Conservation (phyloP, 345 rosid species). For the Kernera saxatilis region DNA sequence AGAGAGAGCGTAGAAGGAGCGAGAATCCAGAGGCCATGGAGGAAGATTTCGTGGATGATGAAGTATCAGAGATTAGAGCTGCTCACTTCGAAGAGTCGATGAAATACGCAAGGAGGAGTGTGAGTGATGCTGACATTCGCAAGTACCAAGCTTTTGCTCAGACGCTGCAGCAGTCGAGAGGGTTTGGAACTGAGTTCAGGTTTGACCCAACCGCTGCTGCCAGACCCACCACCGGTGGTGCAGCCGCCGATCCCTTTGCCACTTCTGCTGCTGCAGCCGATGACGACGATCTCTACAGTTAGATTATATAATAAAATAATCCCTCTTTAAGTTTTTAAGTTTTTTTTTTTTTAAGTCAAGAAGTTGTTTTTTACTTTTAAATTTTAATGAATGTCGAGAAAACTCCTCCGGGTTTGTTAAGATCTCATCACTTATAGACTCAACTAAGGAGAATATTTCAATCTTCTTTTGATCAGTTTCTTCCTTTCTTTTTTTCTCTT, state of each 20-base stretch:
- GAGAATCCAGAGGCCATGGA: slow-evolving; percentile 96
- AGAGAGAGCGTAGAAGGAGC: slow-evolving; percentile 72
- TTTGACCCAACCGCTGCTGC: slow-evolving; percentile 46
- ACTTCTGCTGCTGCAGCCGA: slow-evolving; percentile 58
- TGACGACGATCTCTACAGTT: slow-evolving; percentile 88
- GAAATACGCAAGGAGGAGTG: slow-evolving; percentile 90
- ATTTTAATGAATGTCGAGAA: not conserved
- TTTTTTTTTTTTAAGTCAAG: not conserved
- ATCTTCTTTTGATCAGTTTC: not conserved
- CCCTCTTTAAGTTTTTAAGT: not conserved
- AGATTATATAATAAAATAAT: slow-evolving; percentile 20
- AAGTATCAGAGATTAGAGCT: slow-evolving; percentile 76
- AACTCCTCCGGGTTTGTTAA: not conserved
- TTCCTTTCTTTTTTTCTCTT: too few relatives aligned
- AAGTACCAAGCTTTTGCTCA: slow-evolving; percentile 97
- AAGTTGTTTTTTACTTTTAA: not conserved
- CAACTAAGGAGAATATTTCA: too few relatives aligned
- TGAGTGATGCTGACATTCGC: slow-evolving; percentile 88
- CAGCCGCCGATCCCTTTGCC: slow-evolving; percentile 64
- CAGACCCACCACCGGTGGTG: slow-evolving; percentile 41
- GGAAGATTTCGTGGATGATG: slow-evolving; percentile 78
- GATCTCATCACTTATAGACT: not conserved
- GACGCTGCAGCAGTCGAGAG: slow-evolving; percentile 90
- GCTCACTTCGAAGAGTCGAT: slow-evolving; percentile 91
- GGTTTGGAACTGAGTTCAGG: slow-evolving; percentile 78